phyloP scores from a whole-genome alignment of 805 yeast genomes.

The Wickerhamomyces bovis region DNA sequence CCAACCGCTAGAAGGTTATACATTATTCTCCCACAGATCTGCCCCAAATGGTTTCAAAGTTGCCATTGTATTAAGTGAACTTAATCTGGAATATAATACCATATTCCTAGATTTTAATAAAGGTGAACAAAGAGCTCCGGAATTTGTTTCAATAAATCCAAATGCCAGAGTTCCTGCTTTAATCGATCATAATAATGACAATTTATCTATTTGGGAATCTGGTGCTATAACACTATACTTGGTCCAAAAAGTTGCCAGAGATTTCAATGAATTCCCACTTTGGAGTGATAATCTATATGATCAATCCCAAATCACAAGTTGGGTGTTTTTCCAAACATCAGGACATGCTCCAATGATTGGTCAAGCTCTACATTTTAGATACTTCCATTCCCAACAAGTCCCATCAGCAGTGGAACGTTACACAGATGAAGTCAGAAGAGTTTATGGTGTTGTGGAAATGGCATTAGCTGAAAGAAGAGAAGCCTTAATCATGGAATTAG shows the following conservation, averaged over 20 bases:
- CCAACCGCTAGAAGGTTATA: slow-evolving; percentile 77
- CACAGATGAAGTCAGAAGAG: slow-evolving; percentile 87
- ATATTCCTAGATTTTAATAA: slow-evolving; percentile 78
- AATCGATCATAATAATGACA: slow-evolving; percentile 79
- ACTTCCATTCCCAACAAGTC: slow-evolving; percentile 80
- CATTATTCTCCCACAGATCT: slow-evolving; percentile 76
- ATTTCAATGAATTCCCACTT: slow-evolving; percentile 63
- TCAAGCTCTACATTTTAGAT: slow-evolving; percentile 90
- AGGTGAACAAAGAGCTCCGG: slow-evolving; percentile 92
- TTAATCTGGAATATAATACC: slow-evolving; percentile 73
- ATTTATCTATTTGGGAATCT: slow-evolving; percentile 87
- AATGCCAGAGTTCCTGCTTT: slow-evolving; percentile 94
- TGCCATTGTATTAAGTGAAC: slow-evolving; percentile 81
- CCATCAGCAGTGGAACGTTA: slow-evolving; percentile 88
- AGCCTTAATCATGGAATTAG: slow-evolving; percentile 82
- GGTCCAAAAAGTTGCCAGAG: slow-evolving; percentile 60
- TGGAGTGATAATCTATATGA: slow-evolving; percentile 77
- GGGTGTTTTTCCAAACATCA: slow-evolving; percentile 93
- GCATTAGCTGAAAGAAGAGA: slow-evolving; percentile 90
- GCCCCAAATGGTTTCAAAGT: slow-evolving; percentile 97
- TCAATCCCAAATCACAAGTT: slow-evolving; percentile 77
- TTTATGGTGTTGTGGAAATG: slow-evolving; percentile 92
- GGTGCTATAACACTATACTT: slow-evolving; percentile 86
- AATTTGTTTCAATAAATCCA: slow-evolving; percentile 89
- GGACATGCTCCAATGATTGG: slow-evolving; percentile 99